Conservation (phyloP, 2,329 filamentous ascomycete species). For the Aspergillus texensis region DNA sequence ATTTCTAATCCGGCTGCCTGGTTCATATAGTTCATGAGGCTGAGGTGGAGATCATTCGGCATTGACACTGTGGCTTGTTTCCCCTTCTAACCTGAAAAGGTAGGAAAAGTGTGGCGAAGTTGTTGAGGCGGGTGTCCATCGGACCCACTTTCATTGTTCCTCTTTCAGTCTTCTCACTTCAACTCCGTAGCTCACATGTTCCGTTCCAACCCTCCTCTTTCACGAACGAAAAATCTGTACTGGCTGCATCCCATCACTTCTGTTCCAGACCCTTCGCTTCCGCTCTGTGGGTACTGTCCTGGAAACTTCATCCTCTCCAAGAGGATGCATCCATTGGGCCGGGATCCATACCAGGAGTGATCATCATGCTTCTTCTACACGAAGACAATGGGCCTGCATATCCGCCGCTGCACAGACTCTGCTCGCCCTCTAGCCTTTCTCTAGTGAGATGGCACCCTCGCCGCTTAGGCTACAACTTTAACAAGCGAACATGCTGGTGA, state of each 20-base stretch:
- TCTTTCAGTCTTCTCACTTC: not conserved
- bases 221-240: not conserved
- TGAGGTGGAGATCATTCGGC: not conserved
- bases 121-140: not conserved
- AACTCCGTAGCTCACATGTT: not conserved
- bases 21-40: not conserved
- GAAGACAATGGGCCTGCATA: not conserved
- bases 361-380: not conserved
- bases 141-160: slow-evolving; percentile 1
- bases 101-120: slow-evolving; percentile 6
- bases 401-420: not conserved
- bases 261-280: not conserved
- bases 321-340: not conserved
- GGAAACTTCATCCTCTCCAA: not conserved
- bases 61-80: not conserved
- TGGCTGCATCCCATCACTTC: not conserved
- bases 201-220: not conserved
- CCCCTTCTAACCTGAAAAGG: too few species aligned
- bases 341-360: not conserved
- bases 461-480: not conserved
- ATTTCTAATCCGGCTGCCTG: not conserved
- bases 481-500: not conserved
- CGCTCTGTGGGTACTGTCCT: not conserved
- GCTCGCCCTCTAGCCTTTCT: not conserved
- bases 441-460: not conserved